These are phyloP conservation scores for Madurella fahalii DNA, from an alignment of 2,329 filamentous ascomycete species.

Conservation along the genomic window DNA sequence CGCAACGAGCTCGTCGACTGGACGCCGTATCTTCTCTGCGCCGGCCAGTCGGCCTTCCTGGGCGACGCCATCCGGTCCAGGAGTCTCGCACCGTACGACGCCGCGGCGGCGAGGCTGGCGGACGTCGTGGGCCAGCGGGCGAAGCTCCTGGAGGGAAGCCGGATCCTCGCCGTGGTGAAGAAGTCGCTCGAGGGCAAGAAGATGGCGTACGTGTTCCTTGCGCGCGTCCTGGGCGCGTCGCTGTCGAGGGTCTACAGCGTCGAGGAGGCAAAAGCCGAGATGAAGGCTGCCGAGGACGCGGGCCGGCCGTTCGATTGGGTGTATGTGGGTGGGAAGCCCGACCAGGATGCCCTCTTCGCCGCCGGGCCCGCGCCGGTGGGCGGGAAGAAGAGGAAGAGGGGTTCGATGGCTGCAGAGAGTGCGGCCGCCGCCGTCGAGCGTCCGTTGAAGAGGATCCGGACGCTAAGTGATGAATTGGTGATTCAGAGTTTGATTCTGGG, in stretches of 20 bases:
- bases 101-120: slow-evolving; percentile 50
- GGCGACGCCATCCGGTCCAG: slow-evolving; percentile 75
- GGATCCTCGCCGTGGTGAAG: slow-evolving; percentile 69
- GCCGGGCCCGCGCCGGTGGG: slow-evolving; percentile 18
- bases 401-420: slow-evolving; percentile 29
- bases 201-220: slow-evolving; percentile 74
- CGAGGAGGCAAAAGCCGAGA: slow-evolving; percentile 57
- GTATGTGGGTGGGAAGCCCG: slow-evolving; percentile 65
- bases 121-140: slow-evolving; percentile 57
- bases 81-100: slow-evolving; percentile 58
- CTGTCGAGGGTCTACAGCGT: slow-evolving; percentile 64
- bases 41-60: slow-evolving; percentile 74
- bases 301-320: slow-evolving; percentile 66
- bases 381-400: slow-evolving; percentile 31
- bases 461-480: slow-evolving; percentile 81
- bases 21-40: slow-evolving; percentile 77
- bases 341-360: slow-evolving; percentile 31
- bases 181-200: slow-evolving; percentile 56
- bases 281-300: slow-evolving; percentile 48
- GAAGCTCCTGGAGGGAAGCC: slow-evolving; percentile 59
- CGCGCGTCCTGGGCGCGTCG: slow-evolving; percentile 69
- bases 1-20: slow-evolving; percentile 64
- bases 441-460: slow-evolving; percentile 51
- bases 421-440: slow-evolving; percentile 24
- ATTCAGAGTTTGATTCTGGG: slow-evolving; percentile 91